Evolutionary conservation across 306 rosid genomes (phyloP), one percentile per base, ranked within the genome.

Genomic region (Cucurbita moschata): DNA sequence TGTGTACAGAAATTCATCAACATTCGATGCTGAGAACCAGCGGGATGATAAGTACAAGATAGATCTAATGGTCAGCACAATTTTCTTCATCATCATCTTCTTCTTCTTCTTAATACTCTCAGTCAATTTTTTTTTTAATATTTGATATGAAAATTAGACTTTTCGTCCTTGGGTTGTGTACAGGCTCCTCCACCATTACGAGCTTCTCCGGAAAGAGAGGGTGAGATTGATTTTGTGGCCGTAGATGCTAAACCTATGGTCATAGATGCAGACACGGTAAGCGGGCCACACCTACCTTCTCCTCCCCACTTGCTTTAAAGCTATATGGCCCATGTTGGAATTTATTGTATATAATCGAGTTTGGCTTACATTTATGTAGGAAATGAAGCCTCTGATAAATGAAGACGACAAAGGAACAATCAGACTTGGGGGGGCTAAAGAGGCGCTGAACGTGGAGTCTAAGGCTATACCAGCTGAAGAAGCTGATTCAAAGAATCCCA

Each of bases 131-230:
- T 14, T 49, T 50, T 13, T 49, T 50, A 0, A 4, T 4, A 49
- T 26, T 11, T 16, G 80, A 40, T 47, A 78, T 57, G 30, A 9
- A 70, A 70, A 16, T 49, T 8, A 37, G 74, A 51, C 60, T 54
- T 55, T 19, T 72, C 19, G 38, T 35, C 37, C 62, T 12, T 40
- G 16, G 51, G 59, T 50, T 70, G 35, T 70, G 35, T 81, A 58
- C 85, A 95, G 99, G 96, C 93, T 73, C 91, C 95, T 37, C 97
- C 96, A 56, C 77, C 83, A 7, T 73, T 61, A 73, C 89, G 93
- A 83, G 82, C 93, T n/a, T 92, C 98, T 40, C 96, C 99, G 21
- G 99, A 89, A 82, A 88, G 96, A 54, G 96, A 82, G 19, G 83
- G 75, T 19, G 90, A 72, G 71, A 79, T 57, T 68, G 89, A 82